Evolutionary conservation across 192 early-diverging fungal species (phyloP).

Genomic region (Coemansia sp.): DNA sequence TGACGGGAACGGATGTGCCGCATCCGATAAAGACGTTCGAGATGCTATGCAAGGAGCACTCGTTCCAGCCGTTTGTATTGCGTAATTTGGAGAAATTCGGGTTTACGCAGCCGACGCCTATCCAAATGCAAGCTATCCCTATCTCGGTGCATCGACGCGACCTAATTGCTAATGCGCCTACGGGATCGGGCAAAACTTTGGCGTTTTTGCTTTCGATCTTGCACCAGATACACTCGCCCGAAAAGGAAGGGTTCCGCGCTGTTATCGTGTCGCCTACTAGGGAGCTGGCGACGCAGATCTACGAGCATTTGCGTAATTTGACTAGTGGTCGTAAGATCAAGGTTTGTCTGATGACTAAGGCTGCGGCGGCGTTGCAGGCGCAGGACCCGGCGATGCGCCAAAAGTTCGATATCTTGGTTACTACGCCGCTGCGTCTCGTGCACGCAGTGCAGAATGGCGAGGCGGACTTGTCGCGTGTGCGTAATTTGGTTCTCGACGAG

Average conservation of each 20-base stretch:
- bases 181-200: slow-evolving; percentile 97
- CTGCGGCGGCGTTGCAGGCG: slow-evolving; percentile 66
- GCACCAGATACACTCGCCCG: slow-evolving; percentile 77
- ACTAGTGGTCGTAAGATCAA: slow-evolving; percentile 77
- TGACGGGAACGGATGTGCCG: slow-evolving; percentile 86
- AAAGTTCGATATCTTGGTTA: slow-evolving; percentile 91
- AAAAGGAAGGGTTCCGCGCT: slow-evolving; percentile 84
- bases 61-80: slow-evolving; percentile 69
- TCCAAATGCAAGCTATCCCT: slow-evolving; percentile 94
- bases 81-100: slow-evolving; percentile 71
- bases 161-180: slow-evolving; percentile 94
- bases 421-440: slow-evolving; percentile 91
- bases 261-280: slow-evolving; percentile 93
- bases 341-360: slow-evolving; percentile 82
- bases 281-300: slow-evolving; percentile 90
- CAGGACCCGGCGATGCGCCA: slow-evolving; percentile 66
- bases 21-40: slow-evolving; percentile 81
- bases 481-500: slow-evolving; percentile 79
- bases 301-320: slow-evolving; percentile 78
- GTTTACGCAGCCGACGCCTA: slow-evolving; percentile 82
- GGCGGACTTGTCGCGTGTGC: slow-evolving; percentile 77
- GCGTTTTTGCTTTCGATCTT: slow-evolving; percentile 93
- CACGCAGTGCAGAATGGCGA: slow-evolving; percentile 80
- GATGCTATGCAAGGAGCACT: slow-evolving; percentile 73
- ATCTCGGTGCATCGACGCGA: slow-evolving; percentile 90